Base-by-base conservation (phyloP, 1,284 basidiomycete genomes). In the Fistulina hepatica region DNA sequence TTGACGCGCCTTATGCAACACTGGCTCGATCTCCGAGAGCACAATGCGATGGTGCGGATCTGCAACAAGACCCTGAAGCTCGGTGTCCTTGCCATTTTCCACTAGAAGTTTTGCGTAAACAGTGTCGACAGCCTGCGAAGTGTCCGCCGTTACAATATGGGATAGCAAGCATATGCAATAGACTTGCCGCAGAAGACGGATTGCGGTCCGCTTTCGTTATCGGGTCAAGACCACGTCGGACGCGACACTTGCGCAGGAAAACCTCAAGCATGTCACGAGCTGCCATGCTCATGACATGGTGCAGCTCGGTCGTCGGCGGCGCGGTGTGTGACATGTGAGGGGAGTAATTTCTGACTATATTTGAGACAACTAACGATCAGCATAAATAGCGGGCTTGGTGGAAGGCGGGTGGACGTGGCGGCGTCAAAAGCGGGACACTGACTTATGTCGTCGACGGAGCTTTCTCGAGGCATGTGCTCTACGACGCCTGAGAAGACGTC, bases 271-370 rank as follows among this genome's bases (percentile, higher is more conserved):
- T 86, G 37, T 80, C 73, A 21, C 63, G 58, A 3, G 84, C 81
- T 8, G 75, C 71, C 40, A 59, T 60, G 32, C 61, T 60, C 21
- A 89, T 58, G 39, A 75, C 67, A 38, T 66, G 67, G 33, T 70
- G 65, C 35, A 90, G 64, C 50, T 81, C 80, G 12, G 73, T 67
- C 2, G 83, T 76, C 2, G 78, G 66, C 11, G 76, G 70, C 5
- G 84, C 79, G 19, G 68, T 64, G 12, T 84, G 81, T 31, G 74
- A 60, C 47, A 91, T 67, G 59, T 89, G 79, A 15, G 85, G 86
- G 34, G 85, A 85, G 57, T 90, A 90, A 56, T 90, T 90, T 67
- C 71, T 73, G 68, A 88, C 84, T 84, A 90, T 63, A 73, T 89
- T 88, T 53, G 66, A 70, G 60, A 72, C 70, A 73, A 90, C 85